Conservation (phyloP, 2,329 filamentous ascomycete species). For the Trichoderma sp. region DNA sequence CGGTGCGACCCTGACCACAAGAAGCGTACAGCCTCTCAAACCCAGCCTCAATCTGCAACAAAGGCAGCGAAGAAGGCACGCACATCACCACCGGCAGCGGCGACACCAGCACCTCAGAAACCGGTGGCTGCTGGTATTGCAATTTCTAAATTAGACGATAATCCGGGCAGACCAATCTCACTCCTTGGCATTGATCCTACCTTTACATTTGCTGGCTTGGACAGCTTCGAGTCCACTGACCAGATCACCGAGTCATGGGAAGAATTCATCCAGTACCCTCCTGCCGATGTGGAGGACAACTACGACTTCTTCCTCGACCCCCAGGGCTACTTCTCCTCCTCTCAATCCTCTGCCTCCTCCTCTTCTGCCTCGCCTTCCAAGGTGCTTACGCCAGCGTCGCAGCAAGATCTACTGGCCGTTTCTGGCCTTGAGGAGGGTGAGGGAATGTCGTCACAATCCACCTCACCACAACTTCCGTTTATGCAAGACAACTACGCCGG, state of each 20-base stretch:
- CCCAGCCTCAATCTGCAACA: constrained; percentile 31
- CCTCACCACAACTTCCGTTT: constrained; percentile 40
- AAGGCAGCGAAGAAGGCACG: constrained; percentile 48
- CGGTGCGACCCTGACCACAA: constrained; percentile 63
- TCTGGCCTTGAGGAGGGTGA: constrained; percentile 19
- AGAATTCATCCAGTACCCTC: constrained; percentile 49
- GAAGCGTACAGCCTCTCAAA: constrained; percentile 44
- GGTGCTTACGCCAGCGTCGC: constrained; percentile 30
- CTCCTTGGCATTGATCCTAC: constrained; percentile 25
- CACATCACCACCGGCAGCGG: constrained; percentile 26
- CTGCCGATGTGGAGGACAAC: constrained; percentile 38
- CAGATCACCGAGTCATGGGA: constrained; percentile 42
- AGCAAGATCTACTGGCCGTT: constrained; percentile 24
- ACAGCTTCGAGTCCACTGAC: constrained; percentile 24
- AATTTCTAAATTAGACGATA: not conserved
- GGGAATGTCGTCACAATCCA: constrained; percentile 8
- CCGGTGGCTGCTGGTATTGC: not conserved
- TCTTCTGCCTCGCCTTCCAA: constrained; percentile 32
- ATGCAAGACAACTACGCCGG: constrained; percentile 28
- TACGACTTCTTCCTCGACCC: constrained; percentile 51
- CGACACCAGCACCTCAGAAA: constrained; percentile 22
- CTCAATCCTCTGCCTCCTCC: constrained; percentile 35
- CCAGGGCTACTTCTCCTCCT: constrained; percentile 46
- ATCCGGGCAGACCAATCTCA: constrained; percentile 10
- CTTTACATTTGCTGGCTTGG: constrained; percentile 29